Percentiles rank a stretch among this genome's conserved stretches.
Evolutionary conservation across 2,329 filamentous ascomycete genomes (phyloP).

Genomic region (Talaromyces atroroseus): DNA sequence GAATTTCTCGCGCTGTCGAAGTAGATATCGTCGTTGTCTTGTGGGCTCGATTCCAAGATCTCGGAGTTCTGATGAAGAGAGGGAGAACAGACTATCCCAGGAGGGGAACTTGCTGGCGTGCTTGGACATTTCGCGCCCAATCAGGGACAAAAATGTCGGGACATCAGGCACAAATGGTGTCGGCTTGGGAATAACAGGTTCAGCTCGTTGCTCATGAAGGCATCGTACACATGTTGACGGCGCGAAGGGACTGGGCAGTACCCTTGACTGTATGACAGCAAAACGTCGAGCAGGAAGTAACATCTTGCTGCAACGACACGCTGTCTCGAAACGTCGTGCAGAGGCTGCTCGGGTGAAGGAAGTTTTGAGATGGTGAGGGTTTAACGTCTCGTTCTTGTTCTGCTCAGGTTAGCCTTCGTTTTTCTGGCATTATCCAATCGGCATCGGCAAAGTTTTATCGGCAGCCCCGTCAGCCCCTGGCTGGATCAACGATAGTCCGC

Average conservation of each 20-base stretch:
- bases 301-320: slow-evolving; percentile 18
- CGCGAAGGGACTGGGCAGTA: slow-evolving; percentile 15
- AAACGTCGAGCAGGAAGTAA: slow-evolving; percentile 26
- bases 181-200: slow-evolving; percentile 57
- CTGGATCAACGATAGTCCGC: slow-evolving; percentile 14
- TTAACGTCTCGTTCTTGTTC: neutral
- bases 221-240: slow-evolving; percentile 32
- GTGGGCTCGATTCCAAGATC: slow-evolving; percentile 83
- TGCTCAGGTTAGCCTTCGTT: neutral
- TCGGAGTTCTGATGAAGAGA: slow-evolving; percentile 70
- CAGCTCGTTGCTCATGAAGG: slow-evolving; percentile 37
- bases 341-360: neutral
- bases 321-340: neutral
- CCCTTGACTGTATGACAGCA: slow-evolving; percentile 21
- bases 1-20: slow-evolving; percentile 84
- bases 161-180: slow-evolving; percentile 84
- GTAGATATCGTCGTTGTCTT: slow-evolving; percentile 72
- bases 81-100: slow-evolving; percentile 84
- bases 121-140: slow-evolving; percentile 77
- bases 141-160: slow-evolving; percentile 78
- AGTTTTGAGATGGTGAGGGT: neutral
- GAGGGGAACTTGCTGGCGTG: slow-evolving; percentile 82
- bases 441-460: neutral
- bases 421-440: slow-evolving; percentile 5
- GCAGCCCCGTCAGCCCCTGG: neutral